Evolutionary conservation across 169 alveolate genomes (phyloP), one percentile per base, ranked within the genome.

Genomic region (Plasmodium vinckei): DNA sequence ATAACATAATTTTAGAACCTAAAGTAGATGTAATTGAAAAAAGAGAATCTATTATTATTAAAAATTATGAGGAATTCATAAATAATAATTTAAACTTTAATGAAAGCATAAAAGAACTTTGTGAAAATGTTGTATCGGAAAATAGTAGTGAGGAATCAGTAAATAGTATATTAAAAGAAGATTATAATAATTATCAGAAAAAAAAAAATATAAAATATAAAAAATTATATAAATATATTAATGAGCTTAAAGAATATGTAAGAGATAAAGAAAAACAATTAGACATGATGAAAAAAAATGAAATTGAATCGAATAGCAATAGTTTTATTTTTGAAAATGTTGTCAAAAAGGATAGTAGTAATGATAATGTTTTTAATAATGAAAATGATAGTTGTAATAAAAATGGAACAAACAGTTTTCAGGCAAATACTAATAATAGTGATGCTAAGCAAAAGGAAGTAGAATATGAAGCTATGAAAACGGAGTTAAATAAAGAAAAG

Each of bases 101-200:
- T 71, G 53, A 82, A 17, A 68, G 68, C 54, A 53, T 68, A n/a
- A 82, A n/a, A 54, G 67, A 17, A 27, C 46, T 82, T n/a, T 71
- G 17, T 47, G 56, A 69, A 5, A 67, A 68, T 39, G 42, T 82
- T n/a, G 70, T 54, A 33, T 61, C 90, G 2, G 56, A 49, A 54
- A 82, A 64, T n/a, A 82, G 90, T 42, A 84, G 90, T 0, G 86
- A 82, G 7, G 90, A 82, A 49, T 82, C 90, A 5, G 90, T 64
- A 23, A 82, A 82, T 59, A 82, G 90, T 56, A 21, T 54, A 15
- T 39, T 82, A 39, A 69, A 82, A 61, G 90, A 82, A 23, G 68
- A 68, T 19, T 82, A 68, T 27, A 54, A 82, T 25, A 44, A 47
- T 10, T 82, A 68, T 56, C 90, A 82, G 5, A 33, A 33, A 33